Evolutionary conservation across 1,139 yeast genomes (phyloP), one percentile per base, ranked within the genome.

Genomic region (Ogataea hybrid): DNA sequence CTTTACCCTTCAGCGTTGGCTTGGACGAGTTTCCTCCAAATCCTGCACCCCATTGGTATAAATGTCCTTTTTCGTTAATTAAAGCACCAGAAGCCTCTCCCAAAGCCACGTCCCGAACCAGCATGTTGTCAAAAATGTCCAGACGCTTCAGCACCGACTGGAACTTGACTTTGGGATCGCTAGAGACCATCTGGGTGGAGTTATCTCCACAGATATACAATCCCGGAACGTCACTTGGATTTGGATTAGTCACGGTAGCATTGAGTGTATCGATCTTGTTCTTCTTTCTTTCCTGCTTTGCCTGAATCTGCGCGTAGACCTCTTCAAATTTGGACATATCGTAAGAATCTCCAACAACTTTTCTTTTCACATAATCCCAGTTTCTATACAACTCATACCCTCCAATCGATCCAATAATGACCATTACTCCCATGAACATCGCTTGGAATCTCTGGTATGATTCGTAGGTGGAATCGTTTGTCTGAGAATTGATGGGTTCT

Each of bases 31-130:
- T 54, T 5, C 56, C 61, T 15, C 41, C 44, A 29, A 56, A 59
- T 2, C 72, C 74, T 23, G 63, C 54, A 31, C 78, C 76, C 84
- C 89, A 85, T 57, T 83, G 86, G 45, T 78, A 81, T 17, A 87
- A 71, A 54, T 82, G 77, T n/a, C 97, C 97, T 20, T 75, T 73
- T 1, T 73, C 74, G 47, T 82, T 75, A 17, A 81, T 74, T 1
- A 94, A 81, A 1, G 80, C 81, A 3, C 79, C 84, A 20, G 81
- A 70, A 7, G 62, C 64, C 18, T 73, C 77, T 17, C 63, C 57
- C 14, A 86, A 56, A 28, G 69, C 67, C n/a, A 88, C 77, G 55
- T 81, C 84, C 35, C 74, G 69, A 35, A 89, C 62, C 14, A 69
- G 55, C 64, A 73, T 71, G 33, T 75, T 75, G 54, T 89, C 88